phyloP scores from a whole-genome alignment of 1,139 yeast genomes.

The Yamadazyma spencermartinsiae region DNA sequence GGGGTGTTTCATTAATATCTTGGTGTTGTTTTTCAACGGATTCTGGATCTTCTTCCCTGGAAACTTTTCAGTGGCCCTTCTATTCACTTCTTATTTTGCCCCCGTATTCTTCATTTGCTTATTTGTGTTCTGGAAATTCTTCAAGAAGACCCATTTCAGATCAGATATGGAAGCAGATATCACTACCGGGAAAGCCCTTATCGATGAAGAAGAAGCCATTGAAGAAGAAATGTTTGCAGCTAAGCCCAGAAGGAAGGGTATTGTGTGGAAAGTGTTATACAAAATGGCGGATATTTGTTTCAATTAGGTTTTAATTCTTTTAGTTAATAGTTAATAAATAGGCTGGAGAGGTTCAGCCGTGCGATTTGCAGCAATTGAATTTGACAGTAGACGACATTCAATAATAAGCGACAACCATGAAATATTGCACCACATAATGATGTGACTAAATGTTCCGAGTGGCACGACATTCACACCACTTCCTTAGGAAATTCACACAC shows the following conservation, averaged over 20 bases:
- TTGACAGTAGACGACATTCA: too few relatives aligned
- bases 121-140: constrained; percentile 36
- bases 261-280: constrained; percentile 19
- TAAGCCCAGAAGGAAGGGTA: constrained; percentile 21
- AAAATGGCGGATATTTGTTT: constrained; percentile 17
- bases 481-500: too few relatives aligned
- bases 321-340: not conserved
- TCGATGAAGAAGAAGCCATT: constrained; percentile 35
- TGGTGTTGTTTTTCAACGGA: constrained; percentile 39
- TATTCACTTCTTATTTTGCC: constrained; percentile 43
- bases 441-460: too few relatives aligned
- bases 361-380: too few relatives aligned
- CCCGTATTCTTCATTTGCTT: constrained; percentile 31
- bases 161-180: constrained; percentile 35
- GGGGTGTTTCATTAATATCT: constrained; percentile 25
- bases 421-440: too few relatives aligned
- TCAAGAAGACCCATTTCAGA: constrained; percentile 35
- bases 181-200: constrained; percentile 34
- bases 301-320: constrained; percentile 8
- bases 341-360: too few relatives aligned
- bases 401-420: too few relatives aligned
- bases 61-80: constrained; percentile 32
- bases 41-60: constrained; percentile 46
- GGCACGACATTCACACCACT: too few relatives aligned
- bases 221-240: constrained; percentile 22